Base-by-base conservation (phyloP, 345 rosid genomes). In the rapeseed (Brassica napus) region DNA sequence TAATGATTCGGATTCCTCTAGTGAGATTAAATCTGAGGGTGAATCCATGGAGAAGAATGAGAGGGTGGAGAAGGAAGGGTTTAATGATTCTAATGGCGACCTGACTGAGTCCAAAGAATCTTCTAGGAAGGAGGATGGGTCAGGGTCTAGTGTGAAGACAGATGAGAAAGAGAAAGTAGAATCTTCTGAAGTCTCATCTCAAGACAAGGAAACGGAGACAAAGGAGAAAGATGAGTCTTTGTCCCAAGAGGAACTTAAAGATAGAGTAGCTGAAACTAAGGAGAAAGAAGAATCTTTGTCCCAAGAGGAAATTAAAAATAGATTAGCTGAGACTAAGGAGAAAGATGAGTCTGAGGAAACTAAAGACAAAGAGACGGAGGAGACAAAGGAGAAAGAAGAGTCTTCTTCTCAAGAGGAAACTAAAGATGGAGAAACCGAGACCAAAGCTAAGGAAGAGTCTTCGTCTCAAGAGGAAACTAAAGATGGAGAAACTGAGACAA, bases 11-110 rank as follows among this genome's bases (percentile, higher is more conserved):
- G 47, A 39, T 39, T 42, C 69, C 11, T 31, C 80, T 7, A 66
- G 10, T 59, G 80, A 68, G 1, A 69, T 68, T 3, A 79, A 79
- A 61, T 74, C 82, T 11, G 79, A 79, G 18, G 82, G 79, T 77
- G 84, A 81, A 61, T 73, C 82, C 32, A 79, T 79, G 78, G 82
- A 79, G 78, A 79, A 79, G 74, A 73, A 73, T 82, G 87, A 69
- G 78, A 76, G 30, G 55, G 71, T 32, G 49, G 80, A 77, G 65
- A 87, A 63, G 24, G 68, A 87, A 76, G 79, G 65, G 10, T 72
- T 74, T 9, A 79, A 85, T 14, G 86, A 37, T 73, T 49, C 79
- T 68, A 79, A 77, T 32, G 83, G 82, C 68, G 86, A 84, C 74
- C 88, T 80, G 69, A 59, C 83, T 59, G 83, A 75, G 76, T 65